Base-by-base conservation (phyloP, 1,284 basidiomycete species). In the Moesziomyces sp. region DNA sequence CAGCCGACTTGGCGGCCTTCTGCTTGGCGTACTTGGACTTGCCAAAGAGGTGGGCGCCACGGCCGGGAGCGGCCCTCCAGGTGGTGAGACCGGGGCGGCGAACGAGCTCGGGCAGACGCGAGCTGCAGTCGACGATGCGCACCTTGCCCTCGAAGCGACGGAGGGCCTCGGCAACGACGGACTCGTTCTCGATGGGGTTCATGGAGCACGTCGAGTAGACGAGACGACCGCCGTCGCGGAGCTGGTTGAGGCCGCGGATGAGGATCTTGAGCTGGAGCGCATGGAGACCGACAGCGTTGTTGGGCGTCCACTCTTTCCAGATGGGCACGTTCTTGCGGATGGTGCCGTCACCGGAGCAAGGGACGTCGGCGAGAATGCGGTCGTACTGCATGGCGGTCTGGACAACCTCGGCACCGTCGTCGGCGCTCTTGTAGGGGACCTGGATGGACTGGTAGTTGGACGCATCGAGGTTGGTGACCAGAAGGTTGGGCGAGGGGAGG, bases 191-290 rank as follows among this genome's bases (percentile, higher is more conserved):
- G 30, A 95, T 88, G 1, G 96, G 97, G 85, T 99, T 99, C 78
- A 99, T 87, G 1, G 95, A 98, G 84, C 97, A 99, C 0, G 96
- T 99, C 5, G 96, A 99, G 85, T 99, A 99, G 26, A 98, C 95
- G 62, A 99, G 91, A 40, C 93, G 90, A 13, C 96, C 96, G 21
- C 91, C 90, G 4, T 89, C 89, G 74, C 91, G 91, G 46, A 99
- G 89, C 86, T 97, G 88, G 65, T 90, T 90, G 91, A 99, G 95
- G 5, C 92, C 95, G 18, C 96, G 91, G 73, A 92, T 88, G 19
- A 99, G 88, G 74, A 99, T 98, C 23, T 96, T 91, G 40, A 95
- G 87, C 85, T 99, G 97, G 30, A 99, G 86, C 9, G 93, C 93
- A 84, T 98, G 96, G 63, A 99, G 85, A 9, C 93, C 93, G 82